Evolutionary conservation across 2,329 filamentous ascomycete species (phyloP), one percentile per base, ranked within the genome.

Genomic region (Monosporascus sp.): DNA sequence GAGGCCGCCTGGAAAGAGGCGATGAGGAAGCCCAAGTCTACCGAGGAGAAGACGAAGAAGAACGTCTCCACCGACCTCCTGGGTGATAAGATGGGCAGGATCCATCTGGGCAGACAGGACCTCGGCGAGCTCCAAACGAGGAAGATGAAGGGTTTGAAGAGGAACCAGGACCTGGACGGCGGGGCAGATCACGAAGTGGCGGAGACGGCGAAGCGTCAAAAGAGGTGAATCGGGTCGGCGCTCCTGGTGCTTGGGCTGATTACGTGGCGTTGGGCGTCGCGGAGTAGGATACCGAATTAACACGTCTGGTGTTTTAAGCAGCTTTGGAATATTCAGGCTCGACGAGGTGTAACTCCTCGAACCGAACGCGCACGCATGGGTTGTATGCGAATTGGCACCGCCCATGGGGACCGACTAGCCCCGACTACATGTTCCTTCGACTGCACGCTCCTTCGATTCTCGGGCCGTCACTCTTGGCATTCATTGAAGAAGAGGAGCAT

Each of bases 101-200:
- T 99, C 58, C 94, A 99, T 71, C 74, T 96, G 55, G 90, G 89
- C 66, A 90, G 87, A 76, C 91, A 97, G 74, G 91, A 99, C 74
- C 80, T 99, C 54, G 80, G 78, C 67, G 82, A 88, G 64, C 73
- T 99, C 72, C 94, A 99, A 78, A 95, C 92, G 50, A 86, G 94
- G 68, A 99, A 99, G 84, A 97, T 99, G 92, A 99, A 99, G 85
- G 94, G 92, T 61, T 73, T 99, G 62, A 99, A 97, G 83, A 81
- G 94, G 60, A 85, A 81, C 59, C 83, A 90, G 51, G 85, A 85
- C 57, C 74, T 82, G 24, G 78, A 80, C 50, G 76, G 74, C 49
- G 79, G 78, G 43, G 77, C 76, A 24, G 82, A 80, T 50, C 77
- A 74, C 4, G 75, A 65, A 17, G 75, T 75, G 54, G 71, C 65